phyloP scores from a whole-genome alignment of 2,329 filamentous ascomycete species.

The Epichloe typhina region DNA sequence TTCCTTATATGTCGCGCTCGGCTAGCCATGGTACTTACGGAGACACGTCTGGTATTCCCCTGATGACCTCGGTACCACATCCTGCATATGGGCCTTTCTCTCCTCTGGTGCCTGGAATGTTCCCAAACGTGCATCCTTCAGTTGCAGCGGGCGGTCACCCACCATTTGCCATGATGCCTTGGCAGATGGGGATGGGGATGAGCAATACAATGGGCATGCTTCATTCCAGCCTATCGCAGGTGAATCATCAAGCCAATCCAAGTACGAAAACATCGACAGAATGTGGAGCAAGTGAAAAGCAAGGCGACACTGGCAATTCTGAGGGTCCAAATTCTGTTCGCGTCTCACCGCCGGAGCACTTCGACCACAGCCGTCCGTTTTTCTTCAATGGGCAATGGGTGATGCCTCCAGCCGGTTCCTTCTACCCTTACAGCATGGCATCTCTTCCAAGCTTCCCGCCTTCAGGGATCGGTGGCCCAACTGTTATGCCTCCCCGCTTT shows the following conservation, averaged over 20 bases:
- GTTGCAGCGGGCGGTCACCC: slow-evolving; percentile 17
- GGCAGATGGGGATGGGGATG: slow-evolving; percentile 27
- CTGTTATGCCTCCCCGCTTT: slow-evolving; percentile 2
- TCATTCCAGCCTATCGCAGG: slow-evolving; percentile 13
- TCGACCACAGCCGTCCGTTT: slow-evolving; percentile 33
- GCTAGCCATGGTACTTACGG: slow-evolving; percentile 8
- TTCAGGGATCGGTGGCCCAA: slow-evolving; percentile 12
- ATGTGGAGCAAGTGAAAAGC: slow-evolving; percentile 14
- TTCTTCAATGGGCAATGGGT: slow-evolving; percentile 32
- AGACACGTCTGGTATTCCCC: slow-evolving; percentile 4
- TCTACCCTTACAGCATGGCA: slow-evolving; percentile 17
- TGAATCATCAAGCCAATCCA: slow-evolving; percentile 7
- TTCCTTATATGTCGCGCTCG: slow-evolving; percentile 7
- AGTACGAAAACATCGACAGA: slow-evolving; percentile 11
- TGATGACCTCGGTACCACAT: slow-evolving; percentile 11
- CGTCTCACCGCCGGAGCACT: slow-evolving; percentile 29
- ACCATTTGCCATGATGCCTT: slow-evolving; percentile 25
- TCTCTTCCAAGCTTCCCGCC: slow-evolving; percentile 15
- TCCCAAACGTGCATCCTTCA: slow-evolving; percentile 17
- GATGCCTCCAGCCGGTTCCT: slow-evolving; percentile 17
- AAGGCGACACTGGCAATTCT: slow-evolving; percentile 17
- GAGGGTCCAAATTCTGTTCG: slow-evolving; percentile 20
- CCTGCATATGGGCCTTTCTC: slow-evolving; percentile 16
- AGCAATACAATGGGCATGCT: slow-evolving; percentile 15
- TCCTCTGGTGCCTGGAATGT: slow-evolving; percentile 20